Percentiles rank a stretch among this genome's conserved stretches.
Evolutionary conservation across 116 monocot species (phyloP).

Genomic region (Papilionanthe hybrid): DNA sequence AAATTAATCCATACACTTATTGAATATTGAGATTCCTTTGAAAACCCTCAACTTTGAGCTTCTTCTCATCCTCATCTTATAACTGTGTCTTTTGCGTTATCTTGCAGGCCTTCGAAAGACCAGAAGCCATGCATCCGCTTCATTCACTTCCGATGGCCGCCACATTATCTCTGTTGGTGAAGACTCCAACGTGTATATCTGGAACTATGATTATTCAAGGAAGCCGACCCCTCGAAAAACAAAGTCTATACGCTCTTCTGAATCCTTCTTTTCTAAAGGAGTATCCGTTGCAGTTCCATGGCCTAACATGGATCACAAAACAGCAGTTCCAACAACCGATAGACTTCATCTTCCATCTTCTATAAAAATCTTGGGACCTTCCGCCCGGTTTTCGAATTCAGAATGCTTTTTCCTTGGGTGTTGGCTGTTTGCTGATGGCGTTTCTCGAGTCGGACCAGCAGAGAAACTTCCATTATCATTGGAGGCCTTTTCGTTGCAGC

Average conservation of each 20-base stretch:
- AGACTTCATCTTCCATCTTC: slow-evolving; percentile 6
- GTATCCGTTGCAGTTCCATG: slow-evolving; percentile 48
- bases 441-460: slow-evolving; percentile 71
- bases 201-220: slow-evolving; percentile 30
- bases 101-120: slow-evolving; percentile 49
- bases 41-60: too few relatives aligned
- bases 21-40: too few relatives aligned
- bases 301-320: slow-evolving; percentile 24
- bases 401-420: slow-evolving; percentile 39
- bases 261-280: slow-evolving; percentile 47
- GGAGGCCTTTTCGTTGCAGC: neutral
- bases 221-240: neutral
- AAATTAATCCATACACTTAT: too few relatives aligned
- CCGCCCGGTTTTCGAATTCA: slow-evolving; percentile 29
- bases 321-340: neutral
- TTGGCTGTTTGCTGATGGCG: slow-evolving; percentile 46
- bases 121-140: slow-evolving; percentile 47
- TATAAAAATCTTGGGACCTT: slow-evolving; percentile 17
- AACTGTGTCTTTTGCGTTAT: too few relatives aligned
- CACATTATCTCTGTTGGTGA: slow-evolving; percentile 61
- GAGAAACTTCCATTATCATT: slow-evolving; percentile 40
- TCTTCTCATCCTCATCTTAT: too few relatives aligned
- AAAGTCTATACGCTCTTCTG: slow-evolving; percentile 29
- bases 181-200: slow-evolving; percentile 64
- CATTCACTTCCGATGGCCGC: slow-evolving; percentile 71